phyloP scores from a whole-genome alignment of 2,329 filamentous ascomycete genomes.

The Trichoderma sp. region DNA sequence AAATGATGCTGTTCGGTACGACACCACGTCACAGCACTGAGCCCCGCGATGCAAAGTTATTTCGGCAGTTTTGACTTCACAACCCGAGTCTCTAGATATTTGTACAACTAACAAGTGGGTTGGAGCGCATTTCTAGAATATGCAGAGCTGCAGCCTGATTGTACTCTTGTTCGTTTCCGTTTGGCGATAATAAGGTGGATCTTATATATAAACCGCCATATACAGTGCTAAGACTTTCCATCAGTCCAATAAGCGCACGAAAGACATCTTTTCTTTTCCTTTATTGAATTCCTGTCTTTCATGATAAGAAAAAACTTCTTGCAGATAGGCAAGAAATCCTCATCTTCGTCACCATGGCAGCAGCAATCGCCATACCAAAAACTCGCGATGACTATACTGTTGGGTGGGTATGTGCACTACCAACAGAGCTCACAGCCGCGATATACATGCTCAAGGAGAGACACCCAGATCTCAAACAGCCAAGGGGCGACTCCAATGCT shows the following conservation, averaged over 20 bases:
- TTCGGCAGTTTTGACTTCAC: background rate
- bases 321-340: background rate
- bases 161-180: background rate
- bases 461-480: background rate
- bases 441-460: constrained; percentile 32
- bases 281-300: background rate
- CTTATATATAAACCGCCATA: background rate
- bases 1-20: background rate
- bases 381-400: constrained; percentile 32
- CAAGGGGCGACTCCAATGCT: constrained; percentile 26
- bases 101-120: background rate
- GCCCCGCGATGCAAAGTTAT: background rate
- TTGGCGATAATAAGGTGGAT: no score
- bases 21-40: background rate
- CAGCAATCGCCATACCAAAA: background rate
- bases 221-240: background rate
- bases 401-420: constrained; percentile 35
- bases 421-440: constrained; percentile 32
- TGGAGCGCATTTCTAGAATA: background rate
- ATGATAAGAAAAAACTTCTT: background rate
- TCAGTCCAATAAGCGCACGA: background rate
- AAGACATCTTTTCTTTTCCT: background rate
- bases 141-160: background rate
- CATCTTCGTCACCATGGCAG: background rate
- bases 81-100: background rate